Conservation (phyloP, 2,329 filamentous ascomycete genomes). For the Fonsecaea monophora region DNA sequence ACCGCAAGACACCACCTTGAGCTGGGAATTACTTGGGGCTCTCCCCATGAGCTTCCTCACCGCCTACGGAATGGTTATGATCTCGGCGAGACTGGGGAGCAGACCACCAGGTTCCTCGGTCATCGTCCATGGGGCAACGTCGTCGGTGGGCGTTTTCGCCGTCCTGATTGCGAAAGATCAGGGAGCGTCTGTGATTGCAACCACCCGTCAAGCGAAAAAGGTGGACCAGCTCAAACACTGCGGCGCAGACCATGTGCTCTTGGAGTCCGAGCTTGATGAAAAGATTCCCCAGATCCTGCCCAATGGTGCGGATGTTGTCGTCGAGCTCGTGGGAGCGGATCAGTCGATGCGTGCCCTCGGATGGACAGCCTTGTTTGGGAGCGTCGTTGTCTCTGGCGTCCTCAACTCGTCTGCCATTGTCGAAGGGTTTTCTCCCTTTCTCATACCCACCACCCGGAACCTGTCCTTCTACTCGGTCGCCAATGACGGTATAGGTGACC, state of each 20-base stretch:
- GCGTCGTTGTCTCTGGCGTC: not conserved
- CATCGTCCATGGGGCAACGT: slow-evolving; percentile 10
- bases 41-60: slow-evolving; percentile 11
- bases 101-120: not conserved
- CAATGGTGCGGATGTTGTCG: slow-evolving; percentile 11
- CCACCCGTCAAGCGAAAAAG: slow-evolving; percentile 6
- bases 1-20: not conserved
- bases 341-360: not conserved
- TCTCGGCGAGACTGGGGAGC: not conserved
- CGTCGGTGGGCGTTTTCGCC: slow-evolving; percentile 8
- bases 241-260: slow-evolving; percentile 6
- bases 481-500: not conserved
- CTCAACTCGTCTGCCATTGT: not conserved
- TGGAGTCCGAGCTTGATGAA: slow-evolving; percentile 3
- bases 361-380: not conserved
- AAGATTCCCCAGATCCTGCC: not conserved
- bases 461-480: slow-evolving; percentile 1
- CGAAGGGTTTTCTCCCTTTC: not conserved
- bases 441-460: slow-evolving; percentile 7
- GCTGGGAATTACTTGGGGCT: slow-evolving; percentile 9
- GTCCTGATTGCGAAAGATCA: slow-evolving; percentile 14
- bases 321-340: slow-evolving; percentile 16
- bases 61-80: slow-evolving; percentile 8
- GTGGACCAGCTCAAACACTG: not conserved
- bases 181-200: slow-evolving; percentile 11